A percentile compares a stretch with the other conserved stretches of the same genome.
Conservation (phyloP, 345 rosid genomes). For the Mallotus nudiflorus region DNA sequence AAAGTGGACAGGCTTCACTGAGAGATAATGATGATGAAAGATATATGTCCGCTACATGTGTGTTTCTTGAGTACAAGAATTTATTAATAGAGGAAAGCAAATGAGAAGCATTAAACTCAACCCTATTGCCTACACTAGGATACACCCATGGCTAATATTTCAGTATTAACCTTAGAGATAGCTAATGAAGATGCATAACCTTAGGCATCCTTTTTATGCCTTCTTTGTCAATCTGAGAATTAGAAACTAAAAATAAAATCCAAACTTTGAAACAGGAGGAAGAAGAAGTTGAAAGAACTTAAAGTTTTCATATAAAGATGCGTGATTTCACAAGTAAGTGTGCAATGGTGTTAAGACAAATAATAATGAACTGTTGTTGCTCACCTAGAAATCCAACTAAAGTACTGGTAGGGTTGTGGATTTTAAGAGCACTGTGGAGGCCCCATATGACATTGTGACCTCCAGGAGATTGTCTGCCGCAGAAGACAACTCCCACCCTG, state of each 20-base stretch:
- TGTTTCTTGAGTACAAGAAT: not conserved
- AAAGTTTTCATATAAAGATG: too few species aligned
- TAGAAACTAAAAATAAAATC: not conserved
- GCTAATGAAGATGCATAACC: not conserved
- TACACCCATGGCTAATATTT: not conserved
- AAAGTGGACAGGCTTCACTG: not conserved
- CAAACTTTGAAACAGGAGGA: not conserved
- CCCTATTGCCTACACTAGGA: not conserved
- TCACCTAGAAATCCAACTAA: constrained; percentile 88
- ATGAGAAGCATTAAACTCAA: not conserved
- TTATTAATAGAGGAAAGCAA: not conserved
- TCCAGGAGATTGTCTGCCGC: constrained; percentile 98
- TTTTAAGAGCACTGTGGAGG: constrained; percentile 72
- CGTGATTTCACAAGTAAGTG: too few species aligned
- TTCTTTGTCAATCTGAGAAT: not conserved
- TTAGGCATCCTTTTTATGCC: not conserved
- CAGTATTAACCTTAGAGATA: not conserved
- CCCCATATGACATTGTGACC: constrained; percentile 99
- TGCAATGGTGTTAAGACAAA: too few species aligned
- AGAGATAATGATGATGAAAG: not conserved
- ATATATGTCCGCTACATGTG: not conserved
- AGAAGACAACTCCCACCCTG: constrained; percentile 93
- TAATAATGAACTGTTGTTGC: too few species aligned
- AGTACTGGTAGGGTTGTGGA: constrained; percentile 68
- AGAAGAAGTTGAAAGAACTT: too few species aligned